Base-by-base conservation (phyloP, 306 rosid genomes). In the Arachis hypogaea region DNA sequence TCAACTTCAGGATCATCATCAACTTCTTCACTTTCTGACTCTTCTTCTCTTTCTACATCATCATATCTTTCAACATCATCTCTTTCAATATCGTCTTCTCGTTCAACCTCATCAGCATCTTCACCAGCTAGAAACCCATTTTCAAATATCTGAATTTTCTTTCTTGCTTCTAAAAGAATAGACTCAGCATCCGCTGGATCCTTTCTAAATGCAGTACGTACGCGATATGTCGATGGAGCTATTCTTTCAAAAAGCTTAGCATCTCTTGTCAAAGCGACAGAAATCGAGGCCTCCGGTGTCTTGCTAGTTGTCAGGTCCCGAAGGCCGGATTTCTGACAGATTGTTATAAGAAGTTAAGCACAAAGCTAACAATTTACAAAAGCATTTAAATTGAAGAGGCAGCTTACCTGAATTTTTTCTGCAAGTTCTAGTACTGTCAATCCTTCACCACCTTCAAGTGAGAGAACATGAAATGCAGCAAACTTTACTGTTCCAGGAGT, bases 251-350 rank as follows among this genome's bases (percentile, higher is more conserved):
- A 94, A 77, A 94, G 98, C 85, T 94, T 94, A 75, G 93, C 80
- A 84, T 94, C 98, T 87, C 98, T 94, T 11, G 98, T 88, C 88
- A 94, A 86, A 77, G 97, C 98, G 81, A 94, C 98, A 76, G 98
- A 94, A 76, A 94, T 94, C 7, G 98, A 94, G 65, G 98, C 98
- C 88, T 94, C 98, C 1, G 98, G 98, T 7, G 97, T 94, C 87
- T 86, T 94, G 88, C 98, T 94, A 29, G 98, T 89, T 46, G 96
- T 86, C 86, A 94, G 85, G 85, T 94, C 98, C 82, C 98, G 78
- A 72, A 94, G 98, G 80, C 97, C 98, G 78, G 96, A 94, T 92
- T 88, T 94, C 98, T 94, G 72, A 78, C 45, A 58, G 41, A 67
- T 18, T 51, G 29, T 61, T 52, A 36, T 45, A 8, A 40, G 5